These are phyloP conservation scores for Solanum piurae DNA, from an alignment of 257 asterid species.

Conservation along the genomic window DNA sequence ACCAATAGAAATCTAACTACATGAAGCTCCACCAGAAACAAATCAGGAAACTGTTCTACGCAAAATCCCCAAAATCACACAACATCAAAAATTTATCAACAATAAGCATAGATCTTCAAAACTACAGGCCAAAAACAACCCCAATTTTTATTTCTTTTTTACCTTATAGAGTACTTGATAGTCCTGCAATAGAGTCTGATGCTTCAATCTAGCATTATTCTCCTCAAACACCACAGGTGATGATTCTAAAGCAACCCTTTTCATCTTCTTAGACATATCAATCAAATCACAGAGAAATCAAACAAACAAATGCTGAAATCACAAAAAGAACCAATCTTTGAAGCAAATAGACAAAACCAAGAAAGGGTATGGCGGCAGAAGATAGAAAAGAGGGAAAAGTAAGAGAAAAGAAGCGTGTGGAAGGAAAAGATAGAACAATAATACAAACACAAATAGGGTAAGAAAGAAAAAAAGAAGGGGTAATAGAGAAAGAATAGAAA, in stretches of 20 bases:
- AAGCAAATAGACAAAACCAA: constrained; percentile 20
- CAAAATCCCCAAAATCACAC: neutral
- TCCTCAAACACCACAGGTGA: constrained; percentile 26
- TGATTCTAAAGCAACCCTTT: constrained; percentile 28
- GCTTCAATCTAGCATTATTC: constrained; percentile 37
- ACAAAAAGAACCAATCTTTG: constrained; percentile 11
- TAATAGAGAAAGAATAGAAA: constrained; percentile 13
- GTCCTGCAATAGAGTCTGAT: constrained; percentile 59
- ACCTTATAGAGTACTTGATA: constrained; percentile 65
- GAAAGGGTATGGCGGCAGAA: constrained; percentile 12
- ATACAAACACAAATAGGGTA: constrained; percentile 5
- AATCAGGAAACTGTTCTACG: neutral
- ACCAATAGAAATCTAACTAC: neutral
- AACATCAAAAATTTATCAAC: neutral
- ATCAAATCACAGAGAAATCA: constrained; percentile 34
- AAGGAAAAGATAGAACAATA: neutral
- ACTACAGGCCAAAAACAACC: neutral
- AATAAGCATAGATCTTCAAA: constrained; percentile 16
- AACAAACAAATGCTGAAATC: neutral
- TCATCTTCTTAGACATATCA: constrained; percentile 50
- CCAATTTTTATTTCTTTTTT: neutral
- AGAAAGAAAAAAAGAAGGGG: constrained; percentile 1
- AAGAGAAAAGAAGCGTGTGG: neutral
- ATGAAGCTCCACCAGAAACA: neutral
- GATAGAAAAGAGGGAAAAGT: constrained; percentile 6